Conservation (phyloP, 305 asterid species). For the Rubia tinctorum region DNA sequence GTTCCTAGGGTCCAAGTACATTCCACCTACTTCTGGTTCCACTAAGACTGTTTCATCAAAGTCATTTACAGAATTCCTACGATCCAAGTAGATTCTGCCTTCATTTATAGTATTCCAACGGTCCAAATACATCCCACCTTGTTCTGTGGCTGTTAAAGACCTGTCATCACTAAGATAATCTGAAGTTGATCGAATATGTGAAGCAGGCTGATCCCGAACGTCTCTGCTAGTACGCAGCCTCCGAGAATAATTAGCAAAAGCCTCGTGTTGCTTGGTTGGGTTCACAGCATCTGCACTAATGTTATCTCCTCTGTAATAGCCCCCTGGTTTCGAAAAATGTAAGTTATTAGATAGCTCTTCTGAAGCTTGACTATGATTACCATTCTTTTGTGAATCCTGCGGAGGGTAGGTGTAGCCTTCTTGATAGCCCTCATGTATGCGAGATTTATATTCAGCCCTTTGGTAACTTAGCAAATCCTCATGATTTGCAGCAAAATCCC, state of each 20-base stretch:
- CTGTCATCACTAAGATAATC: constrained; percentile 15
- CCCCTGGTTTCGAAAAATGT: background rate
- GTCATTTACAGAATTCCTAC: constrained; percentile 11
- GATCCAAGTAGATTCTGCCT: background rate
- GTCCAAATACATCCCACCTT: constrained; percentile 12
- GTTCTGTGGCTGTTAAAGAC: constrained; percentile 7
- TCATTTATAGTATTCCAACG: constrained; percentile 12
- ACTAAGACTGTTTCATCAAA: constrained; percentile 10
- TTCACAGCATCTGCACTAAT: constrained; percentile 12
- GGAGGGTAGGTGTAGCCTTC: constrained; percentile 18
- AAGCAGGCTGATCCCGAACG: constrained; percentile 18
- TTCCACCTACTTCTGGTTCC: constrained; percentile 10
- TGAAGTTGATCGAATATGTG: constrained; percentile 9
- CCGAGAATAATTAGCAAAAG: constrained; percentile 14
- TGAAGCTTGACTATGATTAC: constrained; percentile 20
- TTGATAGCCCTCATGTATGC: constrained; percentile 10
- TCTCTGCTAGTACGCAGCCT: constrained; percentile 13
- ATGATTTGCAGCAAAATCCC: constrained; percentile 14
- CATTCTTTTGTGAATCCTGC: constrained; percentile 3
- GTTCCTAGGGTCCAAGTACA: constrained; percentile 15
- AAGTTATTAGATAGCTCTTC: constrained; percentile 9
- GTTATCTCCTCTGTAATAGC: constrained; percentile 15
- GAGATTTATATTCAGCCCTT: constrained; percentile 12
- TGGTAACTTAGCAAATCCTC: constrained; percentile 17
- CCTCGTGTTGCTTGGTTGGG: constrained; percentile 5